Evolutionary conservation across 2,329 filamentous ascomycete genomes (phyloP).

Genomic region (Monosporascus sp.): DNA sequence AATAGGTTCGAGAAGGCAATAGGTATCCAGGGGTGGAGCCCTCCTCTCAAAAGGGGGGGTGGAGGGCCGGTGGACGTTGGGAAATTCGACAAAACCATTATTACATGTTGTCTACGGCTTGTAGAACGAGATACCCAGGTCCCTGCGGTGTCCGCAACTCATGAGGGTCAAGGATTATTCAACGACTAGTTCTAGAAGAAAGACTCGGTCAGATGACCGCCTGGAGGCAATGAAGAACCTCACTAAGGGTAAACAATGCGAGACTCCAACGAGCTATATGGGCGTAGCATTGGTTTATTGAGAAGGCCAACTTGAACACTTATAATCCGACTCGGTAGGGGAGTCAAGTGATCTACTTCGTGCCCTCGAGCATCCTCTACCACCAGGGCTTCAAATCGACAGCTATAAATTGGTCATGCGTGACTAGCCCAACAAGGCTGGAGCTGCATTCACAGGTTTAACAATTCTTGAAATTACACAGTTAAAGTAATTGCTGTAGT

Average conservation of each 20-base stretch:
- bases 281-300: slow-evolving; percentile 27
- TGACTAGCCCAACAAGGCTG: slow-evolving; percentile 33
- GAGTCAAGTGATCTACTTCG: slow-evolving; percentile 26
- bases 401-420: slow-evolving; percentile 41
- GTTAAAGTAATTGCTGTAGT: no score
- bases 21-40: slow-evolving; percentile 32
- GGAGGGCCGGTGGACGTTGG: slow-evolving; percentile 34
- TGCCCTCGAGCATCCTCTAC: slow-evolving; percentile 21
- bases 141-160: slow-evolving; percentile 9
- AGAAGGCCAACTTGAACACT: slow-evolving; percentile 27
- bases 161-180: slow-evolving; percentile 11
- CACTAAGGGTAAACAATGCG: neutral
- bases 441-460: no score
- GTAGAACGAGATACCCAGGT: slow-evolving; percentile 9
- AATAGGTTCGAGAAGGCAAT: slow-evolving; percentile 35
- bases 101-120: slow-evolving; percentile 23
- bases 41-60: slow-evolving; percentile 33
- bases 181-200: slow-evolving; percentile 14
- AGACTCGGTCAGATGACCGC: neutral
- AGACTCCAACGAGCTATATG: slow-evolving; percentile 22
- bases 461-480: no score
- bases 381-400: slow-evolving; percentile 14
- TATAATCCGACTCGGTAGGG: slow-evolving; percentile 24
- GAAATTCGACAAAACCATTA: slow-evolving; percentile 26
- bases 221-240: slow-evolving; percentile 1